Percentiles rank a stretch among this genome's conserved stretches.
Evolutionary conservation across 805 yeast species (phyloP).

Genomic region (Ogataea polymorpha): DNA sequence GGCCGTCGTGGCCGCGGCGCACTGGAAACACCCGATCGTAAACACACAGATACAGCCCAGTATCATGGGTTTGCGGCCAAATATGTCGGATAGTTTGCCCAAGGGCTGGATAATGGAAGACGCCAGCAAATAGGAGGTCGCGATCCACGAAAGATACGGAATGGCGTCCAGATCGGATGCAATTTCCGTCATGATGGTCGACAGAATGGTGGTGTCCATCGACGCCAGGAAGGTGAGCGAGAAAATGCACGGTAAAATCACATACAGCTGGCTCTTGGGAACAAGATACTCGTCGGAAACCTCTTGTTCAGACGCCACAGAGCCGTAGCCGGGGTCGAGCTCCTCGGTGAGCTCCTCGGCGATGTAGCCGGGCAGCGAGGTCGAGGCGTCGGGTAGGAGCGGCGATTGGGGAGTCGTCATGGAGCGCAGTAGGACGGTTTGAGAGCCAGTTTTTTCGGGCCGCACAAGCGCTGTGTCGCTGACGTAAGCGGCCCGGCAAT

Average conservation of each 20-base stretch:
- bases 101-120: constrained; percentile 74
- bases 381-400: constrained; percentile 22
- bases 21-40: constrained; percentile 53
- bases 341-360: constrained; percentile 17
- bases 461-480: background rate
- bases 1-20: constrained; percentile 49
- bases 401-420: constrained; percentile 4
- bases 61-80: constrained; percentile 57
- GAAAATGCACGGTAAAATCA: constrained; percentile 42
- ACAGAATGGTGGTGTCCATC: constrained; percentile 63
- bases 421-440: too few species aligned
- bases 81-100: constrained; percentile 69
- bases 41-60: constrained; percentile 54
- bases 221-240: constrained; percentile 58
- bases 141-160: constrained; percentile 68
- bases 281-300: constrained; percentile 25
- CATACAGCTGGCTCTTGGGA: constrained; percentile 26
- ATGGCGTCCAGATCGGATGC: constrained; percentile 67
- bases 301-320: constrained; percentile 2
- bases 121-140: constrained; percentile 64
- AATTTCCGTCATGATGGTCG: constrained; percentile 61
- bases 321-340: constrained; percentile 4
- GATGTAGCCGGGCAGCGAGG: constrained; percentile 30
- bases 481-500: background rate
- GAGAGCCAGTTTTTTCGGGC: background rate